Percentiles rank a stretch among this genome's conserved stretches.
Evolutionary conservation across 2,329 filamentous ascomycete species (phyloP).

Genomic region (Grosmannia clavigera): DNA sequence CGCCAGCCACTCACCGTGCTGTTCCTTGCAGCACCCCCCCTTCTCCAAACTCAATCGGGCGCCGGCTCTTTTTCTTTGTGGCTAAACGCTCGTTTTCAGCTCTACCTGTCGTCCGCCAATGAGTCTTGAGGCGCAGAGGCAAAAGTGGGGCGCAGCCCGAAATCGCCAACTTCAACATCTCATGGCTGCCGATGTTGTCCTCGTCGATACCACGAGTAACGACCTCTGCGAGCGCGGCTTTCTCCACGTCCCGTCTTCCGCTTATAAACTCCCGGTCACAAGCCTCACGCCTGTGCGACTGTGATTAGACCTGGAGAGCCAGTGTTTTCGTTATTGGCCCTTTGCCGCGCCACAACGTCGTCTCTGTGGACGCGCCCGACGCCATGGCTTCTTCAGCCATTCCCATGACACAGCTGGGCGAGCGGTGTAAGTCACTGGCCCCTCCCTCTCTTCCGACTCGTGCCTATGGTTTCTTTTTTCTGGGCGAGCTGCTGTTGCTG

Average conservation of each 20-base stretch:
- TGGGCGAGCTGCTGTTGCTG: too few species aligned
- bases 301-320: background rate
- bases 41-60: background rate
- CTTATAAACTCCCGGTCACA: too few species aligned
- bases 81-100: background rate
- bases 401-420: constrained; percentile 31
- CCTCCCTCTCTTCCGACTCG: too few species aligned
- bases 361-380: background rate
- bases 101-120: background rate
- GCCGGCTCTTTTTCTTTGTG: background rate
- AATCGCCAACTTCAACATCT: too few species aligned
- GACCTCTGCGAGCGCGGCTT: too few species aligned
- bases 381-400: constrained; percentile 15
- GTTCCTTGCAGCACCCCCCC: background rate
- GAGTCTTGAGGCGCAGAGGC: background rate
- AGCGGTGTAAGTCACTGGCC: constrained; percentile 24
- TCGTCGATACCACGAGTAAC: too few species aligned
- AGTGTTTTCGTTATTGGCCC: background rate
- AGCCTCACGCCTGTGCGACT: background rate
- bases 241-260: too few species aligned
- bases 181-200: too few species aligned
- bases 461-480: too few species aligned
- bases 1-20: background rate
- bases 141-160: too few species aligned
- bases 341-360: too few species aligned